phyloP scores from a whole-genome alignment of 352 stramenopile species.

The Phytophthora ohioensis region DNA sequence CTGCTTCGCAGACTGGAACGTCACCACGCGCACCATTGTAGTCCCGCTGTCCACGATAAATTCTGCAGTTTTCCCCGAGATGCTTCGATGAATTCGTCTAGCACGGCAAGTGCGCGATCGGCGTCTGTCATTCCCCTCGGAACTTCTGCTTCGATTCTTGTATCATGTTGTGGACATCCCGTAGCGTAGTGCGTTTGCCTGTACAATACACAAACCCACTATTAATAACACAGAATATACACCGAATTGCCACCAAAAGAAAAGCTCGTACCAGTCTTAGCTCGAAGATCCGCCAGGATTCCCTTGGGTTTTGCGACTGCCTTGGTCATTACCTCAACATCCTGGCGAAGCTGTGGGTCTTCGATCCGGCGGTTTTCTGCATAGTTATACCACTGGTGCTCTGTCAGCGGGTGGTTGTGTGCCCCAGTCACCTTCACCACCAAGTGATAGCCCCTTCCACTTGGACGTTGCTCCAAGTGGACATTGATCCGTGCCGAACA shows the following conservation, averaged over 20 bases:
- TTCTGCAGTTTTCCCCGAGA: not conserved
- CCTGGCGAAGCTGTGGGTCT: not conserved
- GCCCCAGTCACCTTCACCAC: not conserved
- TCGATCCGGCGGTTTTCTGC: conserved; percentile 8
- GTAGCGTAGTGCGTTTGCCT: not conserved
- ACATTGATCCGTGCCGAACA: conserved; percentile 10
- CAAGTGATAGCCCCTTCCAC: not conserved
- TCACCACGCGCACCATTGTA: not conserved
- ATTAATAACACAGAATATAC: not conserved
- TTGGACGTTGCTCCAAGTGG: not conserved
- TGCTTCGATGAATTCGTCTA: not conserved
- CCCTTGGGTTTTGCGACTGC: conserved; percentile 9
- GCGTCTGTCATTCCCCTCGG: not conserved
- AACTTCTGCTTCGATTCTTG: not conserved
- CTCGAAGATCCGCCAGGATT: conserved; percentile 12
- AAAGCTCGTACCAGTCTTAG: conserved; percentile 4
- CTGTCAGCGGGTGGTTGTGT: conserved; percentile 2
- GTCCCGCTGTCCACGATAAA: not conserved
- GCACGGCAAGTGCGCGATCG: not conserved
- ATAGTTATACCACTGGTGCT: conserved; percentile 18
- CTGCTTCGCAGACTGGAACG: not conserved
- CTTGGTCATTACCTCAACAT: conserved; percentile 5
- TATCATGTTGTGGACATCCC: not conserved
- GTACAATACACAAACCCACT: not conserved
- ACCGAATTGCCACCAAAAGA: not conserved